A percentile compares a stretch with the other conserved stretches of the same genome.
These are phyloP conservation scores for Pinus taeda DNA, from an alignment of 75 land plant genomes.

Conservation along the genomic window DNA sequence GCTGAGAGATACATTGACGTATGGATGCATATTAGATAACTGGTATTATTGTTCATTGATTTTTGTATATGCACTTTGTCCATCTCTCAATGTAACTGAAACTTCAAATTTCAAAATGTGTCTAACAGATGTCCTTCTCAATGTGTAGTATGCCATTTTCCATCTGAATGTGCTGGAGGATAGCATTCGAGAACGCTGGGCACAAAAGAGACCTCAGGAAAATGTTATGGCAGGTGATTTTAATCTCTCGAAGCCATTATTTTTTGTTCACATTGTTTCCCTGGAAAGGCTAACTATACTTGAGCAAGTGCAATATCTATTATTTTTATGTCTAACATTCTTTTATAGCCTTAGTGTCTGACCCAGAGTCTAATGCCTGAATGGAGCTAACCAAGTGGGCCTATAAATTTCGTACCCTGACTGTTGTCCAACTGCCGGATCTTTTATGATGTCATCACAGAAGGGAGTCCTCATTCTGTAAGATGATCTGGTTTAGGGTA, in stretches of 20 bases:
- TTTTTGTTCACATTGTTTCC: too few species aligned
- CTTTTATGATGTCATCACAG: too few species aligned
- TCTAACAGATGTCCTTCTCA: conserved; percentile 8
- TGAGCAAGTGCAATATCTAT: too few species aligned
- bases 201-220: conserved; percentile 49
- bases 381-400: background rate
- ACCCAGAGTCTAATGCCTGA: background rate
- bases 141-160: conserved; percentile 74
- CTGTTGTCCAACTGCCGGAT: too few species aligned
- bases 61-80: background rate
- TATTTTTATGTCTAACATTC: background rate
- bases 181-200: conserved; percentile 86
- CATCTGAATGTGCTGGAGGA: conserved; percentile 85
- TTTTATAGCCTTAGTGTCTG: background rate
- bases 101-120: background rate
- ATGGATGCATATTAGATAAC: background rate
- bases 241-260: too few species aligned
- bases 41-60: background rate
- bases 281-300: too few species aligned
- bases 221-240: conserved; percentile 30
- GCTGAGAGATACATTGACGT: background rate
- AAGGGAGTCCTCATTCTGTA: background rate
- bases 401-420: background rate
- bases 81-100: background rate
- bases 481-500: background rate